Evolutionary conservation across 2,329 filamentous ascomycete species (phyloP).

Genomic region (Fusarium caatingaense): DNA sequence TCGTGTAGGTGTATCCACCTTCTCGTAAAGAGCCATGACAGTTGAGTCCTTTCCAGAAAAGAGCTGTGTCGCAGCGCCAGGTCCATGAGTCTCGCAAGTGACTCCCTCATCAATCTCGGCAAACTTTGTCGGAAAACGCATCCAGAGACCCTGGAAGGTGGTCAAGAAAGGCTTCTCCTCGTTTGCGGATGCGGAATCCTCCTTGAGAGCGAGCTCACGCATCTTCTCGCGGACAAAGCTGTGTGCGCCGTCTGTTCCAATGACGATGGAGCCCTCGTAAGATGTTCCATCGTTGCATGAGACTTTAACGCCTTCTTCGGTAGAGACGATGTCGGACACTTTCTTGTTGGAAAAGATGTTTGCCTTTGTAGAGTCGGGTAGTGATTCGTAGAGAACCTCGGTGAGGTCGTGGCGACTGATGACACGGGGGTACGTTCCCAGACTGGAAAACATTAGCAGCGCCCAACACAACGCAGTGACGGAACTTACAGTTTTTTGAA

Average conservation of each 20-base stretch:
- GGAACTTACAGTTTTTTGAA: constrained; percentile 43
- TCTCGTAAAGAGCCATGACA: constrained; percentile 37
- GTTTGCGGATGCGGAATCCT: constrained; percentile 31
- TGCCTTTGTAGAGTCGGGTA: constrained; percentile 46
- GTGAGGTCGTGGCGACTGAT: constrained; percentile 53
- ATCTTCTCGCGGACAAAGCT: constrained; percentile 28
- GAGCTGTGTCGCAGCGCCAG: constrained; percentile 28
- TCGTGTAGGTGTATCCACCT: constrained; percentile 27
- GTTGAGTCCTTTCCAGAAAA: constrained; percentile 32
- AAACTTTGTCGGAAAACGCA: constrained; percentile 44
- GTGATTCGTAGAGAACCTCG: constrained; percentile 47
- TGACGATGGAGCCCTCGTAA: constrained; percentile 35
- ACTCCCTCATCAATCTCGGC: constrained; percentile 36
- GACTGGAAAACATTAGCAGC: constrained; percentile 26
- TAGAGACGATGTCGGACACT: constrained; percentile 27
- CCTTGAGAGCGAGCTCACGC: constrained; percentile 45
- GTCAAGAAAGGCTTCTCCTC: constrained; percentile 48
- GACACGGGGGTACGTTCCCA: constrained; percentile 45
- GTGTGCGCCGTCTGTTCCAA: constrained; percentile 40
- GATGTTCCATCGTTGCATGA: constrained; percentile 34
- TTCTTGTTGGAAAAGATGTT: constrained; percentile 27
- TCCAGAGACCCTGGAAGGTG: constrained; percentile 51
- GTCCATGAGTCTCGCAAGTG: constrained; percentile 48
- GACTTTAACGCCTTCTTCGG: constrained; percentile 20
- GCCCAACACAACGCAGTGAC: rapidly evolving